These are phyloP conservation scores for Morella rubra DNA, from an alignment of 306 rosid species.

Conservation along the genomic window DNA sequence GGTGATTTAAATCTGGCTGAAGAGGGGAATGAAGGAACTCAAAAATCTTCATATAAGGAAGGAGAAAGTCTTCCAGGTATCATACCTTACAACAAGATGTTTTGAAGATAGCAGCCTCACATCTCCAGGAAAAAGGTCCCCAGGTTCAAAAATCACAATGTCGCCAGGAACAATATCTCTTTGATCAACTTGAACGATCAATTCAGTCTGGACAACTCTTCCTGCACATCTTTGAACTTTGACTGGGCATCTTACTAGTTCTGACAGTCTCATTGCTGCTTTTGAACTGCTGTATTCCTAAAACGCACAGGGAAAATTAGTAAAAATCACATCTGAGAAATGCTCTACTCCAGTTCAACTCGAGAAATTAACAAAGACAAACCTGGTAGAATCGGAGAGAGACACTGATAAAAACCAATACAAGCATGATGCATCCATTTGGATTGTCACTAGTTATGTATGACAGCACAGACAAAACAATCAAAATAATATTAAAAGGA, in stretches of 20 bases:
- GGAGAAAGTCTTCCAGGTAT: not conserved
- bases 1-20: constrained; percentile 2
- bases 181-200: constrained; percentile 78
- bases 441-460: constrained; percentile 56
- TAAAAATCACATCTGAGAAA: constrained; percentile 1
- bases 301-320: constrained; percentile 12
- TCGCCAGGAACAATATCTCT: constrained; percentile 86
- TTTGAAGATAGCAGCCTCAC: constrained; percentile 71
- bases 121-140: constrained; percentile 89
- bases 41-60: constrained; percentile 18
- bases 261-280: constrained; percentile 83
- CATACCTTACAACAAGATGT: constrained; percentile 81
- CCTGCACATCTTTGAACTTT: constrained; percentile 92
- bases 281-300: constrained; percentile 81
- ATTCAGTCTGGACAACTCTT: constrained; percentile 69
- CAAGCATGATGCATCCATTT: constrained; percentile 74
- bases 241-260: constrained; percentile 62
- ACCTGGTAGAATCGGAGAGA: constrained; percentile 80
- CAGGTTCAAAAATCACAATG: constrained; percentile 83
- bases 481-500: constrained; percentile 73
- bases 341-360: not conserved
- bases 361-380: constrained; percentile 17
- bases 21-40: constrained; percentile 16
- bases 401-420: constrained; percentile 70
- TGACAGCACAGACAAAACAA: constrained; percentile 62